A percentile compares a stretch with the other conserved stretches of the same genome.
phyloP scores from a whole-genome alignment of 768 basidiomycete genomes.

The Rhodotorula kratochvilovae region DNA sequence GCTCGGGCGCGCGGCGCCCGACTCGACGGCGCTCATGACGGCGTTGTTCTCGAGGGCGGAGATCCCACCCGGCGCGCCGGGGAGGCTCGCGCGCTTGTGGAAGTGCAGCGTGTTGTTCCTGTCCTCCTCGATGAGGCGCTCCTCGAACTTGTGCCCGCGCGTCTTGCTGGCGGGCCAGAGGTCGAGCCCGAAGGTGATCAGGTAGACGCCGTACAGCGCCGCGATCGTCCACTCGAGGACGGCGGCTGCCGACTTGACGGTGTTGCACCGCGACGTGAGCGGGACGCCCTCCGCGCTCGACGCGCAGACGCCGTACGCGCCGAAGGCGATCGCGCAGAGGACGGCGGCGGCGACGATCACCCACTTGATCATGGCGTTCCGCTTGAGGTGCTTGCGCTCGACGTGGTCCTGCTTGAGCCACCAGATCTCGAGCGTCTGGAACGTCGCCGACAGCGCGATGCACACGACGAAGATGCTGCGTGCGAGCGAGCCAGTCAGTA shows the following conservation, averaged over 20 bases:
- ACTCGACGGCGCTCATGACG: background rate
- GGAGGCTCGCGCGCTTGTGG: conserved; percentile 14
- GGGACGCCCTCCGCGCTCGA: conserved; percentile 16
- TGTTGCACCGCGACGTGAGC: conserved; percentile 43
- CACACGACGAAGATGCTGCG: conserved; percentile 49
- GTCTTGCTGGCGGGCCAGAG: conserved; percentile 48
- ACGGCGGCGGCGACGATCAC: conserved; percentile 47
- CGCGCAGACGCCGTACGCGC: conserved; percentile 43
- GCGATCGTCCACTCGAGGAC: conserved; percentile 46
- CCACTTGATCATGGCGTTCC: conserved; percentile 49
- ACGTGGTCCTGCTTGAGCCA: conserved; percentile 41
- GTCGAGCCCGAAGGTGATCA: conserved; percentile 48
- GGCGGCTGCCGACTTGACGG: conserved; percentile 46
- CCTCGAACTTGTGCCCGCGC: conserved; percentile 14
- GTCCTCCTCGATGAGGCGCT: conserved; percentile 29
- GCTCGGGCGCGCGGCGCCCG: conserved; percentile 9
- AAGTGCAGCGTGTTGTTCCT: conserved; percentile 27
- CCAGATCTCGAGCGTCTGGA: conserved; percentile 48
- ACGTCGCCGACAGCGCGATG: conserved; percentile 48
- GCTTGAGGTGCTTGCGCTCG: conserved; percentile 45
- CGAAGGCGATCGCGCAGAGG: conserved; percentile 46
- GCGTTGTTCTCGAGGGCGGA: background rate
- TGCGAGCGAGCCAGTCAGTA: no score
- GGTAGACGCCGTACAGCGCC: conserved; percentile 44
- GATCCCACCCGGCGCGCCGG: conserved; percentile 26